Evolutionary conservation across 2,329 filamentous ascomycete genomes (phyloP), one percentile per base, ranked within the genome.

Genomic region (Colletotrichum brevisporum): DNA sequence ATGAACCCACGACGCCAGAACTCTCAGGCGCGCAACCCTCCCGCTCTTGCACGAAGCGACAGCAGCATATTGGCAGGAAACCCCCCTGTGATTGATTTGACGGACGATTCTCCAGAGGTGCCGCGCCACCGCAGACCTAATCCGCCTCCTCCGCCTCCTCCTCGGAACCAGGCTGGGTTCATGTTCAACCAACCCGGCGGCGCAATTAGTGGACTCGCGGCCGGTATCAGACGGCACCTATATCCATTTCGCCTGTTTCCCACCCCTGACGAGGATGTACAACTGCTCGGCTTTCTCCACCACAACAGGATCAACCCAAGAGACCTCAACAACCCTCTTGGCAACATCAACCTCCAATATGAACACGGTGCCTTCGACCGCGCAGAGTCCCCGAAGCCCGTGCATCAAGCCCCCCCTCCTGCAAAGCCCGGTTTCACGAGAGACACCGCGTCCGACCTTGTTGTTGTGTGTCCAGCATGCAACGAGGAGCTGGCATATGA

Each of bases 391-490:
- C 79, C 80, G 21, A 86, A 84, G 73, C 84, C 83, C n/a, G 73
- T 78, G 15, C 74, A 95, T 77, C 87, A 91, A 51, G 84, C 91
- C 0, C 91, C 92, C 0, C 83, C 86, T n/a, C 82, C 90, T 0
- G 84, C 93, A 0, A 86, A 87, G 6, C 83, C 89, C n/a, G 95
- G 95, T 0, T 98, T 96, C 75, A 97, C 93, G 1, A 87, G 95
- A 67, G 90, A 89, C 56, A 92, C 93, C 0, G 88, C 84, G 47
- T 91, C 94, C 43, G 90, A 94, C 16, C 88, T 92, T 45, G 84
- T 92, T 0, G 86, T 95, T 2, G 86, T 97, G 1, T 99, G 96
- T 77, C 93, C 95, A 0, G 93, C 93, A 67, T 99, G 96, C 75
- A 91, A 92, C 18, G 88, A 93, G 67, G 95, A 98, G 80, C 83